Evolutionary conservation across 2,329 filamentous ascomycete species (phyloP).

Genomic region (Alternaria angustiovoidea): DNA sequence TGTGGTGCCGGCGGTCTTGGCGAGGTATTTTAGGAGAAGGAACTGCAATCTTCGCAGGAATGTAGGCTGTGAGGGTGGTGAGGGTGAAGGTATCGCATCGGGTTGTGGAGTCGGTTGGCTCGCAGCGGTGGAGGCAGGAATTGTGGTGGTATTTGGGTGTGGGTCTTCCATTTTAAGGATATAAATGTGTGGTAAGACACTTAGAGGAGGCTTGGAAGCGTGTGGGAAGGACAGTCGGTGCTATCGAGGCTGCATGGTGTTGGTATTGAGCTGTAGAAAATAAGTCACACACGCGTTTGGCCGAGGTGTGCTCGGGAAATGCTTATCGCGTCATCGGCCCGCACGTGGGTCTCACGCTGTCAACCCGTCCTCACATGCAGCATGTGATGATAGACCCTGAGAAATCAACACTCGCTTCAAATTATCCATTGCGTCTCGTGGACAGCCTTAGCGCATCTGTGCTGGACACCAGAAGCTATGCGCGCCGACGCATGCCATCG

Average conservation of each 20-base stretch:
- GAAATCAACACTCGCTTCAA: neutral
- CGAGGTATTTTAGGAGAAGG: constrained; percentile 27
- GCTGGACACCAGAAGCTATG: neutral
- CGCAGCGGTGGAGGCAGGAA: constrained; percentile 25
- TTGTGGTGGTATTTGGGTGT: constrained; percentile 31
- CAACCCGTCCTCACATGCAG: constrained; percentile 5
- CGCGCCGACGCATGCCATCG: neutral
- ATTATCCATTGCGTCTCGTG: neutral
- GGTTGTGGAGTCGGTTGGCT: constrained; percentile 14
- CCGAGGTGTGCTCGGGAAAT: constrained; percentile 19
- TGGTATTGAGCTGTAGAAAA: neutral
- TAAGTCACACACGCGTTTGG: constrained; percentile 6
- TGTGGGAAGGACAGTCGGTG: neutral
- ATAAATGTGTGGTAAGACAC: neutral
- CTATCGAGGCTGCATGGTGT: constrained; percentile 12
- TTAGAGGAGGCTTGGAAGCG: neutral
- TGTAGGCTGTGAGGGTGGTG: constrained; percentile 12
- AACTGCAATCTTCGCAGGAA: constrained; percentile 24
- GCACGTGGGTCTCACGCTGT: constrained; percentile 9
- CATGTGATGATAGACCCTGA: constrained; percentile 19
- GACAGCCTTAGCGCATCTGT: neutral
- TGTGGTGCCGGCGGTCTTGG: constrained; percentile 30
- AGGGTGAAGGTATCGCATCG: constrained; percentile 16
- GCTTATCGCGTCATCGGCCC: constrained; percentile 12
- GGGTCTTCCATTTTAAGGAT: constrained; percentile 25